Conservation (phyloP, 306 rosid genomes). For the Casuarina cunninghamiana region DNA sequence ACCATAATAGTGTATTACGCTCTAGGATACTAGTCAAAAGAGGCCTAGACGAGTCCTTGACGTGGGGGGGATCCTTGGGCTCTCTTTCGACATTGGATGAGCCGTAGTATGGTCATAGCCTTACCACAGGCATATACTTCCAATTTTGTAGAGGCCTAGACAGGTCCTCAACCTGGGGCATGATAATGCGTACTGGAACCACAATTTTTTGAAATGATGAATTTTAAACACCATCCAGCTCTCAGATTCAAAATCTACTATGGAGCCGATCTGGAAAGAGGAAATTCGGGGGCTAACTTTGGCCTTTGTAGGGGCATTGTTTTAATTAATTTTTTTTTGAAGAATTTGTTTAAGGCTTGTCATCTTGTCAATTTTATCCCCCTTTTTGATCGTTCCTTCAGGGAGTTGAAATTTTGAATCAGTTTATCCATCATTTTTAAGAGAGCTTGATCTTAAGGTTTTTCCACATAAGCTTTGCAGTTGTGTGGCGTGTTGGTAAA, state of each 20-base stretch:
- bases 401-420: not conserved
- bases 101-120: no score
- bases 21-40: no score
- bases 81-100: no score
- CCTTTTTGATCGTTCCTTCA: not conserved
- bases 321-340: not conserved
- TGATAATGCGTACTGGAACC: not conserved
- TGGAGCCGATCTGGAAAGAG: not conserved
- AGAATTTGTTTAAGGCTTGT: not conserved
- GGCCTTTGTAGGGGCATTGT: not conserved
- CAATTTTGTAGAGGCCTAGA: no score
- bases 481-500: no score
- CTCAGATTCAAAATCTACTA: not conserved
- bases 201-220: not conserved
- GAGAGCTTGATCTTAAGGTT: not conserved
- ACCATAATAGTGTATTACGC: no score
- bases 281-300: not conserved
- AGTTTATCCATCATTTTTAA: not conserved
- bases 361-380: not conserved
- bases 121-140: no score
- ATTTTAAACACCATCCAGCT: slow-evolving; percentile 1
- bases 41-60: no score
- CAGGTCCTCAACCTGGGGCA: no score
- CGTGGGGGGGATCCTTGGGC: no score
- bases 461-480: not conserved